phyloP scores from a whole-genome alignment of 805 yeast genomes.

The Candida orba region DNA sequence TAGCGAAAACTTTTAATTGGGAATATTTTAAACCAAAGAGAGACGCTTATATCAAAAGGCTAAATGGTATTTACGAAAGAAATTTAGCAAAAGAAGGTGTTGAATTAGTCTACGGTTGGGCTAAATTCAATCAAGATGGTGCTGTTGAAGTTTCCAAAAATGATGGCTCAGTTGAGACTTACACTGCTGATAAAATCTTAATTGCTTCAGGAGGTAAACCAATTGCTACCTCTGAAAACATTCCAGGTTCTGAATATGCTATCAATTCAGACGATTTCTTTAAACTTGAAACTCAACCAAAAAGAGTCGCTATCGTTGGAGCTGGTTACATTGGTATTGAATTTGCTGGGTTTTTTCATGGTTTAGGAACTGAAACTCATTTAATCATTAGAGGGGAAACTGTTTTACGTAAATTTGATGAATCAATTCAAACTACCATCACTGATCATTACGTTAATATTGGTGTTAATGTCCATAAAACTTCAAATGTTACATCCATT shows the following conservation, averaged over 20 bases:
- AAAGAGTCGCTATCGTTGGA: constrained; percentile 90
- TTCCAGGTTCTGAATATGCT: constrained; percentile 80
- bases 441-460: constrained; percentile 74
- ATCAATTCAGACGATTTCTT: constrained; percentile 90
- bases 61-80: constrained; percentile 89
- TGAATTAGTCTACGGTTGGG: constrained; percentile 81
- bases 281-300: constrained; percentile 73
- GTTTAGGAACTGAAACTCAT: constrained; percentile 80
- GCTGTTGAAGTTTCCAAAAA: constrained; percentile 70
- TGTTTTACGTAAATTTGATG: constrained; percentile 83
- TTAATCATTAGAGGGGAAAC: constrained; percentile 87
- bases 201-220: constrained; percentile 95
- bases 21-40: constrained; percentile 71
- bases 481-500: constrained; percentile 42
- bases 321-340: constrained; percentile 98
- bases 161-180: constrained; percentile 49
- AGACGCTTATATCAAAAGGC: constrained; percentile 81
- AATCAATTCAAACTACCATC: constrained; percentile 66
- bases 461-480: constrained; percentile 78
- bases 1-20: constrained; percentile 73
- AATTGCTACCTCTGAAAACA: constrained; percentile 44
- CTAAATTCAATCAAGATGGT: constrained; percentile 62
- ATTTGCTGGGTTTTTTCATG: constrained; percentile 89
- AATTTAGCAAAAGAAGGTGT: constrained; percentile 87
- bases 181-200: constrained; percentile 75